These are phyloP conservation scores for Beta macrorhiza DNA, from an alignment of 179 eudicot species.

Conservation along the genomic window DNA sequence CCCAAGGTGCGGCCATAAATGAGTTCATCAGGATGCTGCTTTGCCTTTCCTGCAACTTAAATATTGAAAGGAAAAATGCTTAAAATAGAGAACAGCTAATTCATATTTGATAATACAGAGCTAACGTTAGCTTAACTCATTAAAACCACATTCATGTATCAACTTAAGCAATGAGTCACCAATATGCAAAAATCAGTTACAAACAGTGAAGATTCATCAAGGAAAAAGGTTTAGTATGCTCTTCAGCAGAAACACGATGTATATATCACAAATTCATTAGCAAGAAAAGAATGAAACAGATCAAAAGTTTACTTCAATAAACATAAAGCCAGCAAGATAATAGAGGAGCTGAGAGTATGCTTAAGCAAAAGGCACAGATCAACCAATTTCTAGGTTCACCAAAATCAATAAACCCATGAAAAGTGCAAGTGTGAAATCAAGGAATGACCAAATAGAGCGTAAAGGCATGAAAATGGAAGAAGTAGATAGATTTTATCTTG, in stretches of 20 bases:
- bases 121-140: not conserved
- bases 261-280: not conserved
- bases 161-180: not conserved
- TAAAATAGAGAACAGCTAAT: not conserved
- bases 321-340: not conserved
- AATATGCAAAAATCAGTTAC: too few species aligned
- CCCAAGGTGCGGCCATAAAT: slow-evolving; percentile 40
- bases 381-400: not conserved
- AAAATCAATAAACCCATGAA: not conserved
- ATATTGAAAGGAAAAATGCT: not conserved
- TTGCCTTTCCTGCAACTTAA: slow-evolving; percentile 47
- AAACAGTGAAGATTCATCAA: not conserved
- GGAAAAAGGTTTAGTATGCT: not conserved
- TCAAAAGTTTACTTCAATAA: not conserved
- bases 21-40: slow-evolving; percentile 30
- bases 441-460: too few species aligned
- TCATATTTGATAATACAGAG: not conserved
- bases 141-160: not conserved
- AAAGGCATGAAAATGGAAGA: not conserved
- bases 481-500: not conserved
- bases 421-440: not conserved
- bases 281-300: not conserved
- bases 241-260: not conserved
- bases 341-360: not conserved
- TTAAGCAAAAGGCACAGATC: not conserved